Evolutionary conservation across 2,329 filamentous ascomycete species (phyloP).

Genomic region (Exutisphaerella laricina): DNA sequence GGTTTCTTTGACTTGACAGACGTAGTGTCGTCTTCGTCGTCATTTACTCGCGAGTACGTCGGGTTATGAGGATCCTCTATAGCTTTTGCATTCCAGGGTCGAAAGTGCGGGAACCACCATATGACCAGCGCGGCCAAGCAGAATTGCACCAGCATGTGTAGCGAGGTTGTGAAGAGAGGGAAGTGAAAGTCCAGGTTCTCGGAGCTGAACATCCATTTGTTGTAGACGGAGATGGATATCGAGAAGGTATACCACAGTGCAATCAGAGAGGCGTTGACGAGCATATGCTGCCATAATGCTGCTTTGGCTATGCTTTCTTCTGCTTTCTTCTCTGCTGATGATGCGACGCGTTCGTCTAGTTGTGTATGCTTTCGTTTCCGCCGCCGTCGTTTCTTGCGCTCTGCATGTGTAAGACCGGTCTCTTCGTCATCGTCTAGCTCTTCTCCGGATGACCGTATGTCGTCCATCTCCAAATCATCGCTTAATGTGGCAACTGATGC

Average conservation of each 20-base stretch:
- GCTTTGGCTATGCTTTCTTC: constrained; percentile 62
- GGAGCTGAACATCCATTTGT: constrained; percentile 99
- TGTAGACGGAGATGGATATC: constrained; percentile 93
- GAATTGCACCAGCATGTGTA: constrained; percentile 97
- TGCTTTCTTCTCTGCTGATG: constrained; percentile 61
- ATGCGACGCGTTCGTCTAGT: constrained; percentile 64
- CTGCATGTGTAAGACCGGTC: constrained; percentile 71
- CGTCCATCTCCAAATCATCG: constrained; percentile 19
- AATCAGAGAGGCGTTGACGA: constrained; percentile 77
- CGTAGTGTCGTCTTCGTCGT: constrained; percentile 4
- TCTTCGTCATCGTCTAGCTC: constrained; percentile 64
- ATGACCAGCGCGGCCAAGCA: constrained; percentile 69
- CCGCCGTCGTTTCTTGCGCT: constrained; percentile 56
- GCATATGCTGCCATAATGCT: constrained; percentile 61
- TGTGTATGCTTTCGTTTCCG: constrained; percentile 60
- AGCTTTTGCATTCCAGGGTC: constrained; percentile 48
- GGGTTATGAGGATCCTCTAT: constrained; percentile 4
- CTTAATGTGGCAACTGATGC: constrained; percentile 5
- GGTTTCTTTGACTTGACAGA: constrained; percentile 41
- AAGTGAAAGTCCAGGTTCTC: constrained; percentile 84
- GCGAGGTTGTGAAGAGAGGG: constrained; percentile 87
- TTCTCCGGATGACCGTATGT: constrained; percentile 15
- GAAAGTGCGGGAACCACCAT: constrained; percentile 73
- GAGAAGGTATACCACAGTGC: constrained; percentile 86
- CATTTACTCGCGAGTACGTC: constrained; percentile 16